Evolutionary conservation across 257 asterid genomes (phyloP).

Genomic region (Vinca minor): DNA sequence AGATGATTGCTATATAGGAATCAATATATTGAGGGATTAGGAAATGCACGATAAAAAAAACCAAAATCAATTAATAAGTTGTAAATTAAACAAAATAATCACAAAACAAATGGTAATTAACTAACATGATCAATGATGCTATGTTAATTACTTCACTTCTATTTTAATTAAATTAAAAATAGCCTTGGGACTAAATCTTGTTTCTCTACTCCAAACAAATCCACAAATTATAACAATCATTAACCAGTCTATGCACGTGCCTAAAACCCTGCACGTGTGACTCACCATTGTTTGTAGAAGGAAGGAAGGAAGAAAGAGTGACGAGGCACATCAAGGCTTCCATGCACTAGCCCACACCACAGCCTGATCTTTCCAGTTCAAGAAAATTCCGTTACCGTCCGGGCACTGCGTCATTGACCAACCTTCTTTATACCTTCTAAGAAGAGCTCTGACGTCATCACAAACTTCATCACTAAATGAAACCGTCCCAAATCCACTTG

Average conservation of each 20-base stretch:
- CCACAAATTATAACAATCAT: too few species aligned
- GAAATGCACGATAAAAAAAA: too few species aligned
- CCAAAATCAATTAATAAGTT: not conserved
- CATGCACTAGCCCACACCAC: conserved; percentile 99
- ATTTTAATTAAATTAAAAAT: conserved; percentile 12
- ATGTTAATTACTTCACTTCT: not conserved
- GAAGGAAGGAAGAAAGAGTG: too few species aligned
- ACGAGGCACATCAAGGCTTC: conserved; percentile 50
- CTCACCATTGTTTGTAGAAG: conserved; percentile 15
- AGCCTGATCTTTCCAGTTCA: conserved; percentile 89
- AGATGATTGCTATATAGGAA: too few species aligned
- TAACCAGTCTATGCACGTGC: conserved; percentile 29
- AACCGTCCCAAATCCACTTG: conserved; percentile 45
- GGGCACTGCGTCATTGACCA: conserved; percentile 76
- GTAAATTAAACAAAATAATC: conserved; percentile 11
- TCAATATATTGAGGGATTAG: too few species aligned
- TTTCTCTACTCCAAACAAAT: too few species aligned
- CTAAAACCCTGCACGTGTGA: conserved; percentile 35
- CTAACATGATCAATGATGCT: conserved; percentile 8
- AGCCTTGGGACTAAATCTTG: too few species aligned
- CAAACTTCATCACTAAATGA: conserved; percentile 74
- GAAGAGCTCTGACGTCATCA: conserved; percentile 78
- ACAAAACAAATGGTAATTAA: conserved; percentile 1
- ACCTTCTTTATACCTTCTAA: conserved; percentile 90
- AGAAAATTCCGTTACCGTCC: conserved; percentile 83